A percentile compares a stretch with the other conserved stretches of the same genome.
These are phyloP conservation scores for Colletotrichum eremochloae DNA, from an alignment of 2,329 filamentous ascomycete genomes.

Conservation along the genomic window DNA sequence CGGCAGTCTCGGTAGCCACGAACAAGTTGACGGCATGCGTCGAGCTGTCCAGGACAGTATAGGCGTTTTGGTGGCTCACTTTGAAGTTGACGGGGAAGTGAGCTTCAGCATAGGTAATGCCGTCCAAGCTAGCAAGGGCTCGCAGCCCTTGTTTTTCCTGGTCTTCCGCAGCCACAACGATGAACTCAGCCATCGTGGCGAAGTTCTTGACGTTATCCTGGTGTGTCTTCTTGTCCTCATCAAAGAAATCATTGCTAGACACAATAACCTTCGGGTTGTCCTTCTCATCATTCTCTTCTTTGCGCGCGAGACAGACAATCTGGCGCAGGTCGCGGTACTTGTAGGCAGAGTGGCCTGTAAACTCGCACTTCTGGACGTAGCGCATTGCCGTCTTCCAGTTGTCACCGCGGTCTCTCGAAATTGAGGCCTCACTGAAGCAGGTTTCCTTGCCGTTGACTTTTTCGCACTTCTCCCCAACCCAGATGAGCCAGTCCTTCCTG, in stretches of 20 bases:
- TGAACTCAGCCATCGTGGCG: slow-evolving; percentile 96
- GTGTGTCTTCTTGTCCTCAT: slow-evolving; percentile 70
- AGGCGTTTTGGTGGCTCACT: slow-evolving; percentile 82
- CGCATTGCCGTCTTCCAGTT: slow-evolving; percentile 82
- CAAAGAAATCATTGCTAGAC: slow-evolving; percentile 84
- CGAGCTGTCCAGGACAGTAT: slow-evolving; percentile 94
- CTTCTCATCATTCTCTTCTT: slow-evolving; percentile 74
- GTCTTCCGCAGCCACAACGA: slow-evolving; percentile 85
- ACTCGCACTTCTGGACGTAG: slow-evolving; percentile 86
- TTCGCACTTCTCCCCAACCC: slow-evolving; percentile 83
- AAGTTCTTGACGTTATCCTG: slow-evolving; percentile 84
- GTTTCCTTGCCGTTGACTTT: slow-evolving; percentile 59
- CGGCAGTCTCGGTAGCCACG: slow-evolving; percentile 79
- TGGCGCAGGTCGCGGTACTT: slow-evolving; percentile 66
- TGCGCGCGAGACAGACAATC: slow-evolving; percentile 69
- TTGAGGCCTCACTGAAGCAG: slow-evolving; percentile 81
- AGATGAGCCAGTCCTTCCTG: slow-evolving; percentile 91
- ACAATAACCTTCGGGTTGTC: slow-evolving; percentile 77
- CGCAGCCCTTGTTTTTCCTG: slow-evolving; percentile 77
- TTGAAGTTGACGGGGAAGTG: slow-evolving; percentile 89
- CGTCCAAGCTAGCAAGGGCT: slow-evolving; percentile 88
- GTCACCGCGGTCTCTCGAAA: slow-evolving; percentile 84
- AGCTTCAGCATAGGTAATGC: slow-evolving; percentile 83
- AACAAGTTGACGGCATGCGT: slow-evolving; percentile 96
- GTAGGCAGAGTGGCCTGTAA: slow-evolving; percentile 77